A percentile compares a stretch with the other conserved stretches of the same genome.
These are phyloP conservation scores for Alliaria petiolata DNA, from an alignment of 345 rosid species.

Conservation along the genomic window DNA sequence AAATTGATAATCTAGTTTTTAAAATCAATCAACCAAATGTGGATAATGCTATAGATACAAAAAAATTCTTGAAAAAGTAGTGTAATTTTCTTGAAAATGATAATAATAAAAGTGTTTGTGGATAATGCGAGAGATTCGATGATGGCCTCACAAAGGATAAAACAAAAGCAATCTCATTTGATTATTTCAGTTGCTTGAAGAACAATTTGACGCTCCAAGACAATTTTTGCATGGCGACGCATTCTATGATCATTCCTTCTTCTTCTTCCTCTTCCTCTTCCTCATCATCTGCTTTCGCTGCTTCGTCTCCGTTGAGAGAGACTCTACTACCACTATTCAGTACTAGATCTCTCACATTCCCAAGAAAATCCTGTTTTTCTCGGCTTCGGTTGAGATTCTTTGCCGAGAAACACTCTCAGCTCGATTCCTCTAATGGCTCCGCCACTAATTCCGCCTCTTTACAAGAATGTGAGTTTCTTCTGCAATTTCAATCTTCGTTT, in stretches of 20 bases:
- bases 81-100: background rate
- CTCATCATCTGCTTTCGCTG: conserved; percentile 31
- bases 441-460: conserved; percentile 47
- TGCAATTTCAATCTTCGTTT: background rate
- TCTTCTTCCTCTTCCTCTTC: conserved; percentile 27
- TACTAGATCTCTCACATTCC: conserved; percentile 28
- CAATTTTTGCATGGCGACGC: conserved; percentile 50
- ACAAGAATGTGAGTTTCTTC: conserved; percentile 54
- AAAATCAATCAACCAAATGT: too few species aligned
- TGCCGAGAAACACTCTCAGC: conserved; percentile 40
- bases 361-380: conserved; percentile 44
- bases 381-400: conserved; percentile 41
- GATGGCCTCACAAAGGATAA: conserved; percentile 16
- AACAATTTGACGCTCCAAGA: background rate
- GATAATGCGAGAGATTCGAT: conserved; percentile 18
- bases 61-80: too few species aligned
- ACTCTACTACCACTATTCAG: conserved; percentile 29
- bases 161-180: background rate
- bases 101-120: background rate
- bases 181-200: background rate
- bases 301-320: conserved; percentile 37
- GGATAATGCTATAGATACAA: too few species aligned
- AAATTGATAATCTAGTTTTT: too few species aligned
- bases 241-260: conserved; percentile 27
- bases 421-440: conserved; percentile 63